Base-by-base conservation (phyloP, 768 basidiomycete genomes). In the Pisolithus sp. region DNA sequence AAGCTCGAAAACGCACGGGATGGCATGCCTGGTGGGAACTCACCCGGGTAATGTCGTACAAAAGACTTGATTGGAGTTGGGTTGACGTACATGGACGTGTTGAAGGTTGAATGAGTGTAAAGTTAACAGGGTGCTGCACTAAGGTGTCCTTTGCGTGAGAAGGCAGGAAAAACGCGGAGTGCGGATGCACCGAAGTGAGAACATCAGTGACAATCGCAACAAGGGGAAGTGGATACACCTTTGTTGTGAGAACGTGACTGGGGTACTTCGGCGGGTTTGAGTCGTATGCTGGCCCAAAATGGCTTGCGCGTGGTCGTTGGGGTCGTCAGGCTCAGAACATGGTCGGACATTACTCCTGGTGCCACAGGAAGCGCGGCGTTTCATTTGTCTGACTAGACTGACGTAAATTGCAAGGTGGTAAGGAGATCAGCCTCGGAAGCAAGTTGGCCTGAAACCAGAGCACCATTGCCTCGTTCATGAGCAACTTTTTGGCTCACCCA, bases 81-180 rank as follows among this genome's bases (percentile, higher is more conserved):
- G 56, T 68, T 66, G 65, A 66, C 65, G 65, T 68, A 66, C 65
- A 67, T 61, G 65, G 47, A n/a, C 18, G 23, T 45, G 46, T 20
- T 36, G 46, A 47, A 18, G 4, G 34, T 55, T 62, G 59, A 51
- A 65, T 34, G 54, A 61, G 49, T 41, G 40, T 61, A 34, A 34
- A 34, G 34, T 34, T 15, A 34, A 15, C 13, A 65, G 57, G 64
- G 64, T 67, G 51, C 53, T 39, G 46, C 57, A 47, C 28, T 48
- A 56, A 53, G 61, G 57, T 59, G 67, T 65, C 61, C 48, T 59
- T 57, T 65, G 62, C 60, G 62, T 61, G 63, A 62, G 65, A 34
- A 59, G 65, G 67, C 64, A 67, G 61, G 53, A 67, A 66, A 66
- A 66, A 66, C 64, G 64, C 62, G 64, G 59, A 49, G 26, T 26